These are phyloP conservation scores for Talaromyces albobiverticillius DNA, from an alignment of 2,329 filamentous ascomycete species.

Conservation along the genomic window DNA sequence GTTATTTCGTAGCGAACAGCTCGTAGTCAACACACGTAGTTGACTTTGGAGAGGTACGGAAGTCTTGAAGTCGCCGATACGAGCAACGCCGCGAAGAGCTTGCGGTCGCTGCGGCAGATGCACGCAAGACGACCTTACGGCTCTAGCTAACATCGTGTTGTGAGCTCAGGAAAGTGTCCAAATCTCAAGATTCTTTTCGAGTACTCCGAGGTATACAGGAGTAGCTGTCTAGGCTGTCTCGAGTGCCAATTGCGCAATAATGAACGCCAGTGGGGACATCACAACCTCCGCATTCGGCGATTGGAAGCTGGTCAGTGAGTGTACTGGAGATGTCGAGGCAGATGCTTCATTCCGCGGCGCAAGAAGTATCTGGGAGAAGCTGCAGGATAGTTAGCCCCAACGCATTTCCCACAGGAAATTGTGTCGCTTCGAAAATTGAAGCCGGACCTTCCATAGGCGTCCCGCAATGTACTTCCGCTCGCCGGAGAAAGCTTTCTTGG, in stretches of 20 bases:
- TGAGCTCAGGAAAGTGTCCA: conserved; percentile 12
- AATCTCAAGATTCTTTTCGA: not conserved
- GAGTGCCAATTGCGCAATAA: conserved; percentile 9
- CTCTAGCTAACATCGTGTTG: conserved; percentile 35
- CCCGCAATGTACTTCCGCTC: conserved; percentile 7
- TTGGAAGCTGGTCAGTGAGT: not conserved
- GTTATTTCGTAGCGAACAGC: conserved; percentile 21
- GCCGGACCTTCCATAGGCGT: not conserved
- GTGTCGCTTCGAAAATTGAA: not conserved
- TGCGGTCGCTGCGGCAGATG: conserved; percentile 28
- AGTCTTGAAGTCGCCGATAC: conserved; percentile 24
- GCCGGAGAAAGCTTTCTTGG: conserved; percentile 4
- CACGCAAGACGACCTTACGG: conserved; percentile 33
- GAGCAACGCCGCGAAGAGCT: conserved; percentile 20
- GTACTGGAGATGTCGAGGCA: not conserved
- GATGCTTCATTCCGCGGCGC: not conserved
- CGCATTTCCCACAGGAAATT: not conserved
- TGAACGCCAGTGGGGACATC: conserved; percentile 11
- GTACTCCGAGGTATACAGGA: not conserved
- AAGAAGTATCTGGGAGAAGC: not conserved
- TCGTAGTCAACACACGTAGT: conserved; percentile 29
- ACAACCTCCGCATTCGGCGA: conserved; percentile 15
- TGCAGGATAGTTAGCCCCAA: not conserved
- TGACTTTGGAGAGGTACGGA: conserved; percentile 24
- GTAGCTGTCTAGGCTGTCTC: not conserved